Conservation (phyloP, 768 basidiomycete species). For the Melanogaster broomeanus region DNA sequence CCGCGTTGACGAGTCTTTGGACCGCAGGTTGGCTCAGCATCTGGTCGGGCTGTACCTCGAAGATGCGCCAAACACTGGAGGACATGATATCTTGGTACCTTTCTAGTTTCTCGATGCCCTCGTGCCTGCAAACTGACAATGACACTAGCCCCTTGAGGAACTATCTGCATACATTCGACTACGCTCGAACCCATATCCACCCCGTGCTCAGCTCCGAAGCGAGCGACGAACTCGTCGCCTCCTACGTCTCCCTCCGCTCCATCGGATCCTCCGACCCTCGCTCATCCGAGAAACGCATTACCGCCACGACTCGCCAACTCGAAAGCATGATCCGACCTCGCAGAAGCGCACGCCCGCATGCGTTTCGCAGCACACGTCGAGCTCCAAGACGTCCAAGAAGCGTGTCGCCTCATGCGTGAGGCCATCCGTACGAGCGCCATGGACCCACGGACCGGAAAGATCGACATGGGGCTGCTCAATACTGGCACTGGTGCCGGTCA, state of each 20-base stretch:
- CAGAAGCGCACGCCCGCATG: constrained; percentile 97
- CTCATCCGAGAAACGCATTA: constrained; percentile 89
- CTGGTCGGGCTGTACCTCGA: constrained; percentile 93
- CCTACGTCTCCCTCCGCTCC: constrained; percentile 93
- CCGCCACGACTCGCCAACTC: constrained; percentile 95
- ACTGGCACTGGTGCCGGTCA: constrained; percentile 91
- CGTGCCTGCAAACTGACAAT: constrained; percentile 6
- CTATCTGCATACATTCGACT: constrained; percentile 94
- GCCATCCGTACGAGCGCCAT: constrained; percentile 94
- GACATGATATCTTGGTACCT: constrained; percentile 76
- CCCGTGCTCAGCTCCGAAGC: constrained; percentile 88
- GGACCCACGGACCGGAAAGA: constrained; percentile 95
- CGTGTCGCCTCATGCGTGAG: constrained; percentile 92
- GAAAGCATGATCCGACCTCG: constrained; percentile 96
- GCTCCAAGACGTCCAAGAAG: constrained; percentile 84
- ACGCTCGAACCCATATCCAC: constrained; percentile 82
- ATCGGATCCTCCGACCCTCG: constrained; percentile 85
- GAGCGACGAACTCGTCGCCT: constrained; percentile 76
- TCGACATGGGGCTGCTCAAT: constrained; percentile 94
- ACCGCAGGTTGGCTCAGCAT: constrained; percentile 88
- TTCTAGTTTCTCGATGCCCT: neutral
- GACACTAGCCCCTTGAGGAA: constrained; percentile 76
- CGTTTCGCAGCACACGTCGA: constrained; percentile 88
- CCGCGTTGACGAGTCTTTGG: constrained; percentile 85
- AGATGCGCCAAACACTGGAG: constrained; percentile 64